Evolutionary conservation across 1,284 basidiomycete genomes (phyloP).

Genomic region (Pseudozyma sp.): DNA sequence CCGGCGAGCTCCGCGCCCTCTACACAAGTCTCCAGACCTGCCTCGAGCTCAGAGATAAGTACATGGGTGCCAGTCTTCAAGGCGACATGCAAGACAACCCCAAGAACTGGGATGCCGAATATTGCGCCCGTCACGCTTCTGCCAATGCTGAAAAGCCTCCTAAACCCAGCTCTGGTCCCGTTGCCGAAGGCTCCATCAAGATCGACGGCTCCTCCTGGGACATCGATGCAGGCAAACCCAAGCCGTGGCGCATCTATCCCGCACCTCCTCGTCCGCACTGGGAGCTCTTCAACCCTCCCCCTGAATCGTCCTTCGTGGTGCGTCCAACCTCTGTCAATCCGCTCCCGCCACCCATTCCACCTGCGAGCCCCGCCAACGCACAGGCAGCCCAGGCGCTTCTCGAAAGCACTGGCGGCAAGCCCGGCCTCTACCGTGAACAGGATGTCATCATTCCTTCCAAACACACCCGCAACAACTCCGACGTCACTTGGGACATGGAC

Average conservation of each 20-base stretch:
- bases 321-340: slow-evolving; percentile 55
- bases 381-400: slow-evolving; percentile 64
- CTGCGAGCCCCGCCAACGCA: slow-evolving; percentile 65
- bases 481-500: slow-evolving; percentile 58
- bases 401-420: slow-evolving; percentile 65
- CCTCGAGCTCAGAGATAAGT: slow-evolving; percentile 65
- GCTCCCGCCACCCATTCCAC: slow-evolving; percentile 63
- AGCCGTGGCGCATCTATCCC: slow-evolving; percentile 67
- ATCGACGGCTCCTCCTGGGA: slow-evolving; percentile 63
- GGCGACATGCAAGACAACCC: slow-evolving; percentile 65
- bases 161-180: slow-evolving; percentile 9
- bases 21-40: slow-evolving; percentile 63
- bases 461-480: slow-evolving; percentile 40
- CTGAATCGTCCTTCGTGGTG: slow-evolving; percentile 63
- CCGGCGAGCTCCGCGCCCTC: slow-evolving; percentile 58
- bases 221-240: slow-evolving; percentile 38
- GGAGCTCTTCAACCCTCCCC: slow-evolving; percentile 67
- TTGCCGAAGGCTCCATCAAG: slow-evolving; percentile 47
- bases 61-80: slow-evolving; percentile 65
- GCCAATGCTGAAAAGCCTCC: slow-evolving; percentile 8
- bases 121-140: slow-evolving; percentile 50
- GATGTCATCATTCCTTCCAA: slow-evolving; percentile 53
- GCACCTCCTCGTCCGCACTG: slow-evolving; percentile 67
- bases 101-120: slow-evolving; percentile 68
- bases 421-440: slow-evolving; percentile 59